Conservation (phyloP, 768 basidiomycete species). For the Mycena latifolia region DNA sequence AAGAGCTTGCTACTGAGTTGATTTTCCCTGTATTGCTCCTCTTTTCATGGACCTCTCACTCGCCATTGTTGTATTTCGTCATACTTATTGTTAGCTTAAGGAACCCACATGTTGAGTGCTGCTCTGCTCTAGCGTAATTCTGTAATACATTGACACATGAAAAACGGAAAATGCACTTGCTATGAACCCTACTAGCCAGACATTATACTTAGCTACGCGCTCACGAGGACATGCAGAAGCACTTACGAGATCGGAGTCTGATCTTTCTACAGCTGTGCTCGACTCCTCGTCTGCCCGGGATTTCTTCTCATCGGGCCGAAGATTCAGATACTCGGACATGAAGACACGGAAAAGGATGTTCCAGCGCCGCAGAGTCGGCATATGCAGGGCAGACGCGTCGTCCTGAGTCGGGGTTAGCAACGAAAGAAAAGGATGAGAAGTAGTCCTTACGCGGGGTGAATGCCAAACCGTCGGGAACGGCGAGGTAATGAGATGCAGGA, state of each 20-base stretch:
- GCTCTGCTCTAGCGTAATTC: constrained; percentile 30
- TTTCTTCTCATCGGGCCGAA: constrained; percentile 63
- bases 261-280: constrained; percentile 45
- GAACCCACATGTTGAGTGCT: constrained; percentile 15
- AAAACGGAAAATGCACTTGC: background rate
- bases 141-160: constrained; percentile 26
- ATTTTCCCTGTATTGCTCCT: constrained; percentile 5
- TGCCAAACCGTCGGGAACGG: constrained; percentile 97
- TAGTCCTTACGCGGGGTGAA: constrained; percentile 68
- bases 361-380: constrained; percentile 91
- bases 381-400: constrained; percentile 87
- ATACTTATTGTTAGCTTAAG: constrained; percentile 10
- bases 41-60: background rate
- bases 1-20: constrained; percentile 37
- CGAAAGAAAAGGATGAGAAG: background rate
- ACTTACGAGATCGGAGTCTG: constrained; percentile 63
- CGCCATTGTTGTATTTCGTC: background rate
- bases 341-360: constrained; percentile 90
- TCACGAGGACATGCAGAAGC: background rate
- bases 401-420: constrained; percentile 65
- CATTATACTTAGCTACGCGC: constrained; percentile 1
- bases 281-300: constrained; percentile 36
- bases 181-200: constrained; percentile 27
- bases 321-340: constrained; percentile 88
- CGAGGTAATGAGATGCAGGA: constrained; percentile 90